Evolutionary conservation across 1,139 yeast genomes (phyloP), one percentile per base, ranked within the genome.

Genomic region (Saccharomyces hybrid): DNA sequence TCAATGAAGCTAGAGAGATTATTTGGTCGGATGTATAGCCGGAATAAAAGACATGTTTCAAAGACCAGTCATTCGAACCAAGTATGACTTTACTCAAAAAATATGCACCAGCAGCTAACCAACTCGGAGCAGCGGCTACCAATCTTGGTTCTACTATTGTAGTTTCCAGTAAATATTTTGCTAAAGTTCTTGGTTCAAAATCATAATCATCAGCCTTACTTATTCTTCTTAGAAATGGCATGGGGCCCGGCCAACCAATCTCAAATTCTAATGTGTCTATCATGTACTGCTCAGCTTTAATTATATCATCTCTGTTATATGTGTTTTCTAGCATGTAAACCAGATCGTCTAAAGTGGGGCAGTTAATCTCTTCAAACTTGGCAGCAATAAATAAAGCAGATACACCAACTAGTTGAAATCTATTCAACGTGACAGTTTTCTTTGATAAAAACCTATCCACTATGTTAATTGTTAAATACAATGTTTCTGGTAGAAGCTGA

Each of bases 161-260:
- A 34, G 90, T 78, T 71, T 91, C 98, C 60, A 91, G 76, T 61
- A 91, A 82, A 71, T 91, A 91, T 70, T 91, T 91, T 54, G 97
- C 96, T 61, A 91, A 76, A 0, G 97, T 90, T 66, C 98, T 79
- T 8, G 93, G 86, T 68, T 90, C 96, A 64, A 85, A 82, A 70
- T 91, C 96, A 71, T 91, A 91, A 68, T 89, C 95, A 72, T 91
- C 98, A 14, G 97, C 97, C 72, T 91, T 91, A 53, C 96, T 86
- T 2, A 93, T 88, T 61, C 96, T 81, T 68, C 97, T 81, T 60
- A 91, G 75, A 64, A 90, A 91, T 46, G 95, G 85, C 97, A 91
- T 90, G 54, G 98, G 98, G 8, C 97, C 97, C 0, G 98, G 97
- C 89, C 91, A 90, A 34, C 96, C 96, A 80, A 91, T 83, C 68